These are phyloP conservation scores for Termitomyces sp. DNA, from an alignment of 768 basidiomycete species.

Conservation along the genomic window DNA sequence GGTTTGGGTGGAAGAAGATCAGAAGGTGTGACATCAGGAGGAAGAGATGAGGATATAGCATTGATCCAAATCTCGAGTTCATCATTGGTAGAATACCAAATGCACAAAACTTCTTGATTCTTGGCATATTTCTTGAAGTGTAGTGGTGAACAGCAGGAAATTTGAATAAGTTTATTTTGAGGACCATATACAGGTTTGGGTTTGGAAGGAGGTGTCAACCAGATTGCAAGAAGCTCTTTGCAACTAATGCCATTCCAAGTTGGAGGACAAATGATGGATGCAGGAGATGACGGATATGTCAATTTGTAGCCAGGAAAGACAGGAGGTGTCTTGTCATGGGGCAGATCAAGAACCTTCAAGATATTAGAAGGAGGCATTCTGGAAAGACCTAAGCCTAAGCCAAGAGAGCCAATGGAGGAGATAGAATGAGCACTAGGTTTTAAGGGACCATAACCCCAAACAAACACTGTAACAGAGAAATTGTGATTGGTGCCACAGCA, in stretches of 20 bases:
- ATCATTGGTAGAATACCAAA: too few species aligned
- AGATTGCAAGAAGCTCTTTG: too few species aligned
- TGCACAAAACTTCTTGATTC: too few species aligned
- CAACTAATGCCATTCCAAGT: not conserved
- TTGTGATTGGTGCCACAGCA: constrained; percentile 1
- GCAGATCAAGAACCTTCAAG: not conserved
- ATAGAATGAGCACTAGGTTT: not conserved
- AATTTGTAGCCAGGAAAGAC: not conserved
- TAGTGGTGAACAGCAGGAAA: not conserved
- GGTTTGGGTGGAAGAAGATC: too few species aligned
- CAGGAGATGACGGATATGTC: not conserved
- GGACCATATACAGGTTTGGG: too few species aligned
- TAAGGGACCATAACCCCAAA: too few species aligned
- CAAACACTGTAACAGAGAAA: not conserved
- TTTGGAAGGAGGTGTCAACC: too few species aligned
- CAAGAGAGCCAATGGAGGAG: constrained; percentile 11
- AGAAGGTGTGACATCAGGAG: too few species aligned
- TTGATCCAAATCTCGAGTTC: too few species aligned
- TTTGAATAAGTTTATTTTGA: not conserved
- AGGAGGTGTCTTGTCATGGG: too few species aligned
- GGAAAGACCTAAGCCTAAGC: too few species aligned
- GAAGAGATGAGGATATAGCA: not conserved
- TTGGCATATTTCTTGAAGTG: not conserved
- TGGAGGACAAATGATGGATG: not conserved
- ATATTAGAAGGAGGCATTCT: not conserved